These are phyloP conservation scores for Malus hybrid DNA, from an alignment of 331 rosid species.

Conservation along the genomic window DNA sequence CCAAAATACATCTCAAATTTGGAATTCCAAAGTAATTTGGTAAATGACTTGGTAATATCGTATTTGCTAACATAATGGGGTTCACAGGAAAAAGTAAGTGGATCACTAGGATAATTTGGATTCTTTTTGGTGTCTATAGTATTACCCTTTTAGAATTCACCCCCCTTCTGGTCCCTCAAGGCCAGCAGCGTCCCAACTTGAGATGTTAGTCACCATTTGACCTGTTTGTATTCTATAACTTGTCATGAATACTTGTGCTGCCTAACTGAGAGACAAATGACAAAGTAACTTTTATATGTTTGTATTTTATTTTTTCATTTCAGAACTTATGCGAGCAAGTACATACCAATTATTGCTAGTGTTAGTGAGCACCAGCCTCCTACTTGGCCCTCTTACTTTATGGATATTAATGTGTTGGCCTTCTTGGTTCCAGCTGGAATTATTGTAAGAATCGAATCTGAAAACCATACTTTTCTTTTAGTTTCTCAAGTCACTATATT, in stretches of 20 bases:
- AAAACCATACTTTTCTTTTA: not conserved
- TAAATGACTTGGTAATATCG: not conserved
- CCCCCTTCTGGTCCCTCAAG: not conserved
- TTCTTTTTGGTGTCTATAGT: not conserved
- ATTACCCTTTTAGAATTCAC: not conserved
- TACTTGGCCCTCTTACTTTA: constrained; percentile 99
- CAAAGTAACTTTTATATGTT: not conserved
- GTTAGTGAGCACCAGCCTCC: constrained; percentile 99
- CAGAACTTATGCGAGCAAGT: constrained; percentile 99
- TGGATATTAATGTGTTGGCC: constrained; percentile 98
- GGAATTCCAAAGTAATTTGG: not conserved
- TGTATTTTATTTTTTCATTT: constrained; percentile 16
- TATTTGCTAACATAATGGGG: not conserved
- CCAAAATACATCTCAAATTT: not conserved
- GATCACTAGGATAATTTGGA: not conserved
- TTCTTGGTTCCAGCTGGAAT: constrained; percentile 98
- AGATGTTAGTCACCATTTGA: constrained; percentile 10
- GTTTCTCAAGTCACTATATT: not conserved
- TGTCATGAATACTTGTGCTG: constrained; percentile 3
- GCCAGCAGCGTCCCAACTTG: not conserved
- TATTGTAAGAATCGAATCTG: constrained; percentile 44
- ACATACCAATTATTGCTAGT: constrained; percentile 98
- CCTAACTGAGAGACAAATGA: not conserved
- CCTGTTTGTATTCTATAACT: constrained; percentile 17
- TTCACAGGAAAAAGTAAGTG: not conserved